A percentile compares a stretch with the other conserved stretches of the same genome.
Conservation (phyloP, 768 basidiomycete genomes). For the Lactarius deliciosus region DNA sequence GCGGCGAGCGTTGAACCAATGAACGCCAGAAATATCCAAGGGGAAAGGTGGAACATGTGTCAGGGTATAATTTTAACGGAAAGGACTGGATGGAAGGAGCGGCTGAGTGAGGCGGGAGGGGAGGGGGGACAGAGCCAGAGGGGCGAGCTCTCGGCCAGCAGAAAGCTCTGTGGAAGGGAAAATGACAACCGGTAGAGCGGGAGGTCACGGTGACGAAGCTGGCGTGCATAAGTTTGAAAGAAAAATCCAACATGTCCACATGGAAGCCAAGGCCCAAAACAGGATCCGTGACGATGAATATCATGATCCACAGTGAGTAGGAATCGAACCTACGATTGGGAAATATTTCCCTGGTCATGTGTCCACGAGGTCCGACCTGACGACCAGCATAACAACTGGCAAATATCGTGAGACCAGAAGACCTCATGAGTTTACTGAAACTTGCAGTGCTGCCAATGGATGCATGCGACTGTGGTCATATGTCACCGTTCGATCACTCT, state of each 20-base stretch:
- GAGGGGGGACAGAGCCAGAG: not conserved
- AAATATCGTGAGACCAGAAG: not conserved
- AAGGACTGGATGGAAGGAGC: conserved; percentile 4
- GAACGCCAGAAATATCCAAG: conserved; percentile 33
- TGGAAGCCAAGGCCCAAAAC: not conserved
- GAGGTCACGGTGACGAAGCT: not conserved
- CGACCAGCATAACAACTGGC: not conserved
- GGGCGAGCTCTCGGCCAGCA: conserved; percentile 17
- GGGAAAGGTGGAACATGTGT: conserved; percentile 9
- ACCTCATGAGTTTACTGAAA: not conserved
- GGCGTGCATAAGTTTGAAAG: not conserved
- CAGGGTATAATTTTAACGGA: not conserved
- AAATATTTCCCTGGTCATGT: not conserved
- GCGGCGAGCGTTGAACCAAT: conserved; percentile 48
- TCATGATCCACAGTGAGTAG: not conserved
- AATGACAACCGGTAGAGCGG: not conserved
- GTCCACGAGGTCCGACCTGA: not conserved
- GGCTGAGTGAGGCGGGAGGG: not conserved
- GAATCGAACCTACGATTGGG: not conserved
- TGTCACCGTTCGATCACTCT: conserved; percentile 58
- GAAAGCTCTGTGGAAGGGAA: conserved; percentile 7
- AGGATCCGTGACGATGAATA: not conserved
- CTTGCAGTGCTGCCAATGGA: not conserved
- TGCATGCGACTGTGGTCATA: not conserved
- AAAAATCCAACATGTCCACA: not conserved